Percentiles rank a stretch among this genome's conserved stretches.
Evolutionary conservation across 1,284 basidiomycete genomes (phyloP).

Genomic region (Sanghuangporus weigelae): DNA sequence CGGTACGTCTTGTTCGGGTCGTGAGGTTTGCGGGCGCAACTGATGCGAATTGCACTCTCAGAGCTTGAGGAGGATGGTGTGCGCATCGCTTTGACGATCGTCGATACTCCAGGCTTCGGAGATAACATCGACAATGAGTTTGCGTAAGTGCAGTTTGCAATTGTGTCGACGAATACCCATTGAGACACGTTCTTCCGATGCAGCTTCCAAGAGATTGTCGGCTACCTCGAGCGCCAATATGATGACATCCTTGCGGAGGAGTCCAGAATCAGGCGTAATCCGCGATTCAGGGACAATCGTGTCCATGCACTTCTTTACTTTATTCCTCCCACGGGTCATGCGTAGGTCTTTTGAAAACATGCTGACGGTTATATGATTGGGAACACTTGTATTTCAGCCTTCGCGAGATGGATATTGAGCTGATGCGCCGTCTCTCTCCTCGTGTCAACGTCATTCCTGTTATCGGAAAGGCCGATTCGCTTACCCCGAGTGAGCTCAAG

Average conservation of each 20-base stretch:
- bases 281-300: conserved; percentile 97
- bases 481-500: conserved; percentile 87
- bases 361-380: not conserved
- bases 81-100: conserved; percentile 95
- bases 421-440: conserved; percentile 94
- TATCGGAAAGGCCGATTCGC: conserved; percentile 93
- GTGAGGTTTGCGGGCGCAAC: not conserved
- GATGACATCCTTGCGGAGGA: conserved; percentile 99
- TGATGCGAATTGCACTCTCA: conserved; percentile 27
- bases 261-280: conserved; percentile 99
- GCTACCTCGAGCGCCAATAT: conserved; percentile 97
- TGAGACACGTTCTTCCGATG: not conserved
- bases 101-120: conserved; percentile 98
- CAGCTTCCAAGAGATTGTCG: conserved; percentile 95
- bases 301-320: conserved; percentile 97
- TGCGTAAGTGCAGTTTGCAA: conserved; percentile 58
- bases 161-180: not conserved
- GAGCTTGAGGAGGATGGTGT: conserved; percentile 99
- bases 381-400: conserved; percentile 53
- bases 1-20: conserved; percentile 48
- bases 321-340: conserved; percentile 89
- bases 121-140: conserved; percentile 99
- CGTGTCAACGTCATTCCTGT: conserved; percentile 99
- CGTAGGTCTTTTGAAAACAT: conserved; percentile 35
- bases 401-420: conserved; percentile 98